Evolutionary conservation across 768 basidiomycete genomes (phyloP), one percentile per base, ranked within the genome.

Genomic region (Xerocomellus amylosporus): DNA sequence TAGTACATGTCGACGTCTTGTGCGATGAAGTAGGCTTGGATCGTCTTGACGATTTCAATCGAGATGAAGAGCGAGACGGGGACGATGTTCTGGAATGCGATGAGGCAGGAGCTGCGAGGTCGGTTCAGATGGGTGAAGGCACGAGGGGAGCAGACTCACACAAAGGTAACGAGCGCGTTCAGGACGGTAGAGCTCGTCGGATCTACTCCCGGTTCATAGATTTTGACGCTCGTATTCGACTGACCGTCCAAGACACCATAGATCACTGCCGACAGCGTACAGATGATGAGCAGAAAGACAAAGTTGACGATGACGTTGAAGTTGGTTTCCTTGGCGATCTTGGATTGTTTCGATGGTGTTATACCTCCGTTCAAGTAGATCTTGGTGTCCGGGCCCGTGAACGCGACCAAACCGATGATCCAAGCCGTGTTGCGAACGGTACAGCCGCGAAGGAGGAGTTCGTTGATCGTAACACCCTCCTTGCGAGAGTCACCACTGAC

Each of bases 1-100:
- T 97, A 97, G 76, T 93, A 97, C 93, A 98, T 95, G 71, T 98
- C 95, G 60, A 93, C 64, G 67, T 98, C 95, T 70, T 96, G 93
- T 8, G 88, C 90, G 66, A 97, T 98, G 76, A 97, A 96, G 75
- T 84, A 96, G 3, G 95, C 95, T 69, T 97, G 95, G 53, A 96
- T 92, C 2, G 95, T 97, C 77, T 97, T 97, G 77, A 97, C 94
- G 60, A 97, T 90, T 74, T 98, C 95, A 66, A 97, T 94, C 45
- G 95, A 95, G 67, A 98, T 97, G 77, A 96, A 96, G 22, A 98
- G 81, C 4, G 93, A 94, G 53, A 97, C 88, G 22, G 95, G 95
- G 14, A 98, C 88, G 68, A 97, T 95, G 71, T 98, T 98, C 74
- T 98, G 95, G 78, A 98, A 98, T 3, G 91, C 89, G 67, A 98